phyloP scores from a whole-genome alignment of 257 asterid species.

The Solanum arcanum region DNA sequence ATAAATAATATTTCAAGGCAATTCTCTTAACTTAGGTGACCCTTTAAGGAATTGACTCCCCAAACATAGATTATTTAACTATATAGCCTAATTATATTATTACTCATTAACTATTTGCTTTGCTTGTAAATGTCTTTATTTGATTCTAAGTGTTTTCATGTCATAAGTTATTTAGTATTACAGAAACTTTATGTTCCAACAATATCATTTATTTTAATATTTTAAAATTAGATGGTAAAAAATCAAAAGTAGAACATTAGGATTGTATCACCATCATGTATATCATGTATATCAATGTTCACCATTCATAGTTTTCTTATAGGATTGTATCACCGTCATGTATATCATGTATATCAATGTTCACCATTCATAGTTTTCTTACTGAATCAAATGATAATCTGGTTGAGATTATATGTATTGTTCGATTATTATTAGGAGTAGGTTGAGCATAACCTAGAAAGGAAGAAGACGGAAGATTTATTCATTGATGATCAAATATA shows the following conservation, averaged over 20 bases:
- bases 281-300: too few species aligned
- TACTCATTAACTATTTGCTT: background rate
- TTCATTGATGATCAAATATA: background rate
- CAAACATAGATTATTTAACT: background rate
- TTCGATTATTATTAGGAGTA: too few species aligned
- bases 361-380: background rate
- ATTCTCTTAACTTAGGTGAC: too few species aligned
- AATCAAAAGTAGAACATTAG: background rate
- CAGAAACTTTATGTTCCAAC: background rate
- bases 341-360: background rate
- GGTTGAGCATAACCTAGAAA: too few species aligned
- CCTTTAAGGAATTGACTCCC: too few species aligned
- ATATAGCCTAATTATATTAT: background rate
- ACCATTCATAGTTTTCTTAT: too few species aligned
- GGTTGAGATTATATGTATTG: background rate
- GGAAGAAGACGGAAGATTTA: too few species aligned
- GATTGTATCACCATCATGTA: too few species aligned
- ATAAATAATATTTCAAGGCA: too few species aligned
- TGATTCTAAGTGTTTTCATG: background rate
- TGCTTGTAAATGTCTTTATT: background rate
- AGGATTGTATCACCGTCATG: background rate
- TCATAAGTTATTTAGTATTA: too few species aligned
- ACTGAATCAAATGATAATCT: background rate
- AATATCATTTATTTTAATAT: too few species aligned
- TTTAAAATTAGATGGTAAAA: background rate